Evolutionary conservation across 306 rosid genomes (phyloP), one percentile per base, ranked within the genome.

Genomic region (Quercus engelmannii): DNA sequence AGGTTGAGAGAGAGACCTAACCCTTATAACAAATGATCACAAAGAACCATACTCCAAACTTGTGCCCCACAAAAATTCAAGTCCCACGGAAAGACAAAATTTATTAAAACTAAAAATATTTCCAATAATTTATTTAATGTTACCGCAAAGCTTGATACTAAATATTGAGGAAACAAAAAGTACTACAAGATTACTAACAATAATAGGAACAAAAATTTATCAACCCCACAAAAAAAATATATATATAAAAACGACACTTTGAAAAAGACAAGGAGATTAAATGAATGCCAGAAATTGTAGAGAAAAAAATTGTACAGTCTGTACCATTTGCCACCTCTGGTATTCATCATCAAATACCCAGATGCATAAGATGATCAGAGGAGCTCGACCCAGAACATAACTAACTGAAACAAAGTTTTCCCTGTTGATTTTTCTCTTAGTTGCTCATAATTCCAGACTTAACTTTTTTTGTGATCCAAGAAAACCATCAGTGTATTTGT

Each of bases 321-420:
- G 81, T 89, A 83, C 89, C 92, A 81, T 88, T 85, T 61, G 75
- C 74, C 5, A 86, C 73, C 79, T 78, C 75, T 30, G 65, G 75
- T 71, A 70, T 75, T 76, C 84, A 78, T 64, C 9, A 35, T 35
- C 68, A 63, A 78, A 83, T 71, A 81, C 73, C 69, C 78, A 76
- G 28, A 38, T 71, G 75, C 59, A 55, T 76, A 69, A 52, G 72
- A 63, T n/a, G 86, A 85, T 17, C 62, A 85, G 55, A 83, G 83
- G 17, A 84, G 79, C 74, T 86, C 65, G 82, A 87, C 81, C 75
- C 79, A 79, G 71, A 85, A 75, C 81, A 81, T 52, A 64, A 79
- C 69, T 64, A 75, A 74, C 55, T 31, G 84, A 41, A 83, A 59
- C 35, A 74, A 74, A 70, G 58, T 46, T 25, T 25, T 31, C 55